Evolutionary conservation across 1,284 basidiomycete species (phyloP), one percentile per base, ranked within the genome.

Genomic region (Mrakiaceae sp.): DNA sequence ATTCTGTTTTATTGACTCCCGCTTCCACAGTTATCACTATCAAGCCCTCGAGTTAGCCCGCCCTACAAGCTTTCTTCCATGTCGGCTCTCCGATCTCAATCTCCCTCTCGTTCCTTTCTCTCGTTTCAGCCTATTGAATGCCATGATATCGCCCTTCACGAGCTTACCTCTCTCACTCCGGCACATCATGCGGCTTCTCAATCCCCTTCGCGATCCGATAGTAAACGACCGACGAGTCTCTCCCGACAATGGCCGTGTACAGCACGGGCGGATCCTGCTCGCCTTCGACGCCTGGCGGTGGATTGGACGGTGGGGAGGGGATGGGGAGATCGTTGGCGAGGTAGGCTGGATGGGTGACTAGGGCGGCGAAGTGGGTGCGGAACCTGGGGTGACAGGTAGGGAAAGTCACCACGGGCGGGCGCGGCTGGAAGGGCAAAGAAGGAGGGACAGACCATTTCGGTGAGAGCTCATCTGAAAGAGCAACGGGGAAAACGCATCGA

Each of bases 171-270:
- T 14, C 68, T 70, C 58, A 70, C 69, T 78, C 77, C 0, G 77
- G 77, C 43, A 78, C 74, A 70, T 78, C 77, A 52, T 72, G 71
- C 0, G 77, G 77, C 68, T 78, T 78, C 69, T 74, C 74, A 64
- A 78, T 75, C 2, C 77, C 77, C 60, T 73, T 74, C 9, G 73
- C 70, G 9, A 78, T 66, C 64, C 75, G 75, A 68, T 78, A 78
- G 68, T 78, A 78, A 3, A 78, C 77, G 6, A 77, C 72, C 0
- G 74, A 76, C 27, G 75, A 76, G 66, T 78, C 77, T 10, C 71
- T 70, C 2, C 72, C 71, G 5, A 72, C 71, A 48, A 77, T 76
- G 2, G 74, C 75, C 27, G 74, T 70, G 67, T 77, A 78, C 39
- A 77, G 67, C 48, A 63, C 62, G 0, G 65, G 61, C n/a, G 65